Percentiles rank a stretch among this genome's conserved stretches.
Conservation (phyloP, 2,329 filamentous ascomycete genomes). For the Pleurostoma richardsiae region DNA sequence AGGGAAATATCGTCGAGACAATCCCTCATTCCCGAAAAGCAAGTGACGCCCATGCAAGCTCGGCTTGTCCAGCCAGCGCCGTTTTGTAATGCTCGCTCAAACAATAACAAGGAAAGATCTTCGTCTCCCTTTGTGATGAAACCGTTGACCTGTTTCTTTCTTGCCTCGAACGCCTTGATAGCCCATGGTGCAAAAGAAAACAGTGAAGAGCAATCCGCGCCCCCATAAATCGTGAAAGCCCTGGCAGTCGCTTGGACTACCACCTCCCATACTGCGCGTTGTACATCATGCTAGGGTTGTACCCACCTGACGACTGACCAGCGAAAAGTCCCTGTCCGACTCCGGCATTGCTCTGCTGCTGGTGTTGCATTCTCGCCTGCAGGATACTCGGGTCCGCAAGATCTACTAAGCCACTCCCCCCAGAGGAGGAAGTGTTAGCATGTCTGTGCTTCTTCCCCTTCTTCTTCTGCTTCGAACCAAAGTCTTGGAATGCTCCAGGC, state of each 20-base stretch:
- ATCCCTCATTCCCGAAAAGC: conserved; percentile 18
- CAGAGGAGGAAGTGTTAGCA: conserved; percentile 99
- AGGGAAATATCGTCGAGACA: neutral
- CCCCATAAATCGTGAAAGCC: neutral
- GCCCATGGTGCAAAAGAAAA: conserved; percentile 6
- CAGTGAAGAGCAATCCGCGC: neutral
- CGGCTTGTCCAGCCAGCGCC: conserved; percentile 8
- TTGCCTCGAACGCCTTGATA: neutral
- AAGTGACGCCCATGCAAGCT: conserved; percentile 13
- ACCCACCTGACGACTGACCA: conserved; percentile 91
- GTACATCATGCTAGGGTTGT: conserved; percentile 84
- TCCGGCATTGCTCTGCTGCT: conserved; percentile 74
- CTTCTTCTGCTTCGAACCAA: conserved; percentile 97
- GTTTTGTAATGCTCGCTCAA: conserved; percentile 16
- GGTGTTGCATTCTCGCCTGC: conserved; percentile 93
- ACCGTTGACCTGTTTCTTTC: neutral
- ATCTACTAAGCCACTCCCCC: conserved; percentile 98
- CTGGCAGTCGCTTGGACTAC: conserved; percentile 28
- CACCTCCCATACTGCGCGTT: conserved; percentile 59
- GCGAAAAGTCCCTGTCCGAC: conserved; percentile 86
- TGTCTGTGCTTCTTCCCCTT: conserved; percentile 99
- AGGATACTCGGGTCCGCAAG: conserved; percentile 99
- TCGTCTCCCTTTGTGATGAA: neutral
- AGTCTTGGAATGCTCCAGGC: conserved; percentile 83
- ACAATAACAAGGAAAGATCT: conserved; percentile 1